phyloP scores from a whole-genome alignment of 192 early-diverging fungal species.

The Linnemannia exigua region DNA sequence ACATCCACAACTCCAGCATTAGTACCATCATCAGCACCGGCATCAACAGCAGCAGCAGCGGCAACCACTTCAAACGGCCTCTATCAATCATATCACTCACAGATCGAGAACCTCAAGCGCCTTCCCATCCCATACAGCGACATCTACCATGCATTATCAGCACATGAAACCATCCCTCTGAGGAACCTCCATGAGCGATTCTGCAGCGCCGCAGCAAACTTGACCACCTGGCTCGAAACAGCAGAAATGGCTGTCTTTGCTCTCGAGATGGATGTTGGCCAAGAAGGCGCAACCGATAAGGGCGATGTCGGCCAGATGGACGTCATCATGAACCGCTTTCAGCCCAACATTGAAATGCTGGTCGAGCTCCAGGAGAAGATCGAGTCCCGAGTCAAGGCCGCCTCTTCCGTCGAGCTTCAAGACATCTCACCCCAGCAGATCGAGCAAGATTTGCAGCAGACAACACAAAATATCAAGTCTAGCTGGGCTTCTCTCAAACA shows the following conservation, averaged over 20 bases:
- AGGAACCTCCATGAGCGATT: constrained; percentile 53
- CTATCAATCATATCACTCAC: constrained; percentile 49
- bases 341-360: constrained; percentile 60
- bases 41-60: constrained; percentile 3
- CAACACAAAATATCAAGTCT: constrained; percentile 61
- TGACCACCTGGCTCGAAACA: constrained; percentile 65
- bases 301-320: constrained; percentile 60
- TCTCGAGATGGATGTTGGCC: constrained; percentile 64
- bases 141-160: constrained; percentile 59
- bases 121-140: constrained; percentile 55
- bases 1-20: background rate
- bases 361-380: constrained; percentile 60
- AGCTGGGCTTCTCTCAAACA: constrained; percentile 71
- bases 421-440: constrained; percentile 24
- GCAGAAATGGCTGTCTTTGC: constrained; percentile 69
- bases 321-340: constrained; percentile 58
- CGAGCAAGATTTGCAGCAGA: constrained; percentile 44
- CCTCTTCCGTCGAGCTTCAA: constrained; percentile 10
- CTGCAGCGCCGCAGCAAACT: constrained; percentile 35
- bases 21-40: background rate
- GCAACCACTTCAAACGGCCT: constrained; percentile 15
- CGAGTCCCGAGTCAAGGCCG: constrained; percentile 33
- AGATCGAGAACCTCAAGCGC: constrained; percentile 54
- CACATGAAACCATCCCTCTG: constrained; percentile 51
- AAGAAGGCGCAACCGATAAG: constrained; percentile 55